Conservation (phyloP, 2,329 filamentous ascomycete genomes). For the Cercospora sp. region DNA sequence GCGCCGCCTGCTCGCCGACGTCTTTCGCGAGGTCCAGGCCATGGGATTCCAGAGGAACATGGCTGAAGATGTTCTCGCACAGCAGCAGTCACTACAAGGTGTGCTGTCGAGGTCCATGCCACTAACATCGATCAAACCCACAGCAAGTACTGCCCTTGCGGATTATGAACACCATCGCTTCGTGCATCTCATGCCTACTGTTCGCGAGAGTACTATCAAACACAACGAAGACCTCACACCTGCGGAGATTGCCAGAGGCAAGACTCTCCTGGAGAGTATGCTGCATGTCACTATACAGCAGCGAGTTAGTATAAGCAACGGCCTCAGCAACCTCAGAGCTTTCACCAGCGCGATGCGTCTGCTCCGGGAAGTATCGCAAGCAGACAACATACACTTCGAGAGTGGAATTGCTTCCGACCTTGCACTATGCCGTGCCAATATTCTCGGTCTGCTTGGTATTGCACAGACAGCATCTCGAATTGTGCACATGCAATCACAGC, state of each 20-base stretch:
- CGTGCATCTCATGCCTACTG: constrained; percentile 69
- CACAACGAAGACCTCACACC: constrained; percentile 83
- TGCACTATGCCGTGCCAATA: not conserved
- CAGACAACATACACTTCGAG: not conserved
- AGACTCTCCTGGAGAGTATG: constrained; percentile 84
- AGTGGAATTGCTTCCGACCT: not conserved
- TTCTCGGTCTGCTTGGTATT: constrained; percentile 11
- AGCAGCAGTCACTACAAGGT: constrained; percentile 69
- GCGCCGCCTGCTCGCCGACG: constrained; percentile 85
- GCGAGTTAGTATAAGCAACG: constrained; percentile 14
- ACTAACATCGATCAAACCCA: constrained; percentile 31
- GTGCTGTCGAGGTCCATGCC: constrained; percentile 61
- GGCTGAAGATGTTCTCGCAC: constrained; percentile 68
- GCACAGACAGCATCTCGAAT: constrained; percentile 14
- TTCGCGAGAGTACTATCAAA: constrained; percentile 66
- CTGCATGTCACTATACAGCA: constrained; percentile 51
- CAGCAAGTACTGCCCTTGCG: constrained; percentile 38
- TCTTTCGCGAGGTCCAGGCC: constrained; percentile 73
- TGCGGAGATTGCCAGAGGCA: constrained; percentile 74
- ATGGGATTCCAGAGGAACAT: constrained; percentile 91
- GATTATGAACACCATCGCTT: constrained; percentile 79
- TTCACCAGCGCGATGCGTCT: constrained; percentile 16
- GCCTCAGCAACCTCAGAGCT: constrained; percentile 4
- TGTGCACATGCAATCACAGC: constrained; percentile 22
- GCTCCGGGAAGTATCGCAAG: constrained; percentile 14